Evolutionary conservation across 306 rosid genomes (phyloP).

Genomic region (Rubus idaeus): DNA sequence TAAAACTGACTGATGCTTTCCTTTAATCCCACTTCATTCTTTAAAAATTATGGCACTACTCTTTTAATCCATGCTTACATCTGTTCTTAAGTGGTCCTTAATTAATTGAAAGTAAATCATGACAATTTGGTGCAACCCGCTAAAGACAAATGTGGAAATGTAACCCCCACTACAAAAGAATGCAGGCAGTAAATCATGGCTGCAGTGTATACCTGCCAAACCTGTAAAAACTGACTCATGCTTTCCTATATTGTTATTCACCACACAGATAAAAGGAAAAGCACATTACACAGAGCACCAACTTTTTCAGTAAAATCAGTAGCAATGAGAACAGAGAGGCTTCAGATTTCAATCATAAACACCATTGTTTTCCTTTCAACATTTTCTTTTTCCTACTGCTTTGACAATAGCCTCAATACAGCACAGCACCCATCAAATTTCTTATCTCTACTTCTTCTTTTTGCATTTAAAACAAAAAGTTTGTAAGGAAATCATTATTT

Average conservation of each 20-base stretch:
- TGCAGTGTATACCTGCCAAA: constrained; percentile 23
- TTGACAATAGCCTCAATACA: not conserved
- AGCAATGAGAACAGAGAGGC: constrained; percentile 15
- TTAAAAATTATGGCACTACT: not conserved
- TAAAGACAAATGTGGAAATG: constrained; percentile 6
- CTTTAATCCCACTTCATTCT: not conserved
- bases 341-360: constrained; percentile 31
- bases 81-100: constrained; percentile 1
- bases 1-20: constrained; percentile 18
- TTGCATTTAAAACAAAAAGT: constrained; percentile 38
- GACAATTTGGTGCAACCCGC: not conserved
- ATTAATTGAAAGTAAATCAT: not conserved
- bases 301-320: constrained; percentile 39
- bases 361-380: constrained; percentile 7
- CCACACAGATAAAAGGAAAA: constrained; percentile 18
- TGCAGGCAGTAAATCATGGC: constrained; percentile 20
- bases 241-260: constrained; percentile 16
- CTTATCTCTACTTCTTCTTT: constrained; percentile 21
- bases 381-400: constrained; percentile 18
- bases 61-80: not conserved
- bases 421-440: not conserved
- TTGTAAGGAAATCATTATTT: constrained; percentile 55
- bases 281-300: constrained; percentile 23
- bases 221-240: constrained; percentile 23
- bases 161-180: not conserved